Conservation (phyloP, 78 protist species). For the Isochrysis galbana region DNA sequence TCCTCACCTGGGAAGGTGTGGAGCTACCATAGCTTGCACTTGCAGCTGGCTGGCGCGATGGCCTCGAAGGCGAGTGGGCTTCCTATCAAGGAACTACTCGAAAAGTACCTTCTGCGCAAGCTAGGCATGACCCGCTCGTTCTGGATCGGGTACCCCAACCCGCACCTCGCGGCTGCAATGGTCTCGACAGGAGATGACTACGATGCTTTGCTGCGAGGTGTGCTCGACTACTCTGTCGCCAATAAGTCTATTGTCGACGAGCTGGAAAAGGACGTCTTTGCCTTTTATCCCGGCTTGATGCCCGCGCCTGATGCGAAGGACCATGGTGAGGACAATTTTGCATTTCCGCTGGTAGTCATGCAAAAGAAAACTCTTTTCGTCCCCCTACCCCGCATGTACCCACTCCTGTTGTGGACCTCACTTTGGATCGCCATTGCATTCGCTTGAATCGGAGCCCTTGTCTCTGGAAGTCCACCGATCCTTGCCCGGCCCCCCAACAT, state of each 20-base stretch:
- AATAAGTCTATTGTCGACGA: background rate
- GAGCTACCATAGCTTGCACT: background rate
- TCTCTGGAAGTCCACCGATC: too few species aligned
- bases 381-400: too few species aligned
- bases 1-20: background rate
- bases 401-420: too few species aligned
- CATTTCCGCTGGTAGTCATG: too few species aligned
- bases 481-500: too few species aligned
- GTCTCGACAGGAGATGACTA: background rate
- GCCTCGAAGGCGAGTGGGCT: background rate
- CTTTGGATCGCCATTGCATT: too few species aligned
- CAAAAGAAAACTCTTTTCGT: too few species aligned
- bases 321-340: too few species aligned
- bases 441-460: too few species aligned
- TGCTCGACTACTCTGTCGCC: background rate
- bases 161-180: background rate
- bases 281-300: background rate
- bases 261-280: background rate
- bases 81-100: background rate
- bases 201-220: background rate
- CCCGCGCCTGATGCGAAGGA: background rate
- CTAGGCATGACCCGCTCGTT: background rate
- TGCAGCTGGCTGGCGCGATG: constrained; percentile 6
- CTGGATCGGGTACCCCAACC: background rate
- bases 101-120: background rate